Percentiles rank a stretch among this genome's conserved stretches.
Evolutionary conservation across 352 stramenopile species (phyloP).

Genomic region (Globisporangium parvum): DNA sequence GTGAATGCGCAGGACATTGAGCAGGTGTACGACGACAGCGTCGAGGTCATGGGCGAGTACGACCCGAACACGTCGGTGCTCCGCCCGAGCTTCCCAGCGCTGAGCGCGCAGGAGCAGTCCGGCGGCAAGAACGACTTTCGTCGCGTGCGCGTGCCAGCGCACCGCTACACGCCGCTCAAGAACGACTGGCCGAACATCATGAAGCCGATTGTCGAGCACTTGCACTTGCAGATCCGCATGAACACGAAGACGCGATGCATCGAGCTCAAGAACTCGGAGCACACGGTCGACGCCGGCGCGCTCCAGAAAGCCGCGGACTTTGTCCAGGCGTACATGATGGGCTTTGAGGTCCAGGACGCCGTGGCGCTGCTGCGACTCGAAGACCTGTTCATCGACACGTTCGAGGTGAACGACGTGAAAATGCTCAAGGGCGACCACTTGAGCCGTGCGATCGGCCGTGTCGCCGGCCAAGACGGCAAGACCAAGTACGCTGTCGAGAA

Average conservation of each 20-base stretch:
- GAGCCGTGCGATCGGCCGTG: slow-evolving; percentile 96
- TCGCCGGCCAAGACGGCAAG: slow-evolving; percentile 99
- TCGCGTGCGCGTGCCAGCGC: slow-evolving; percentile 92
- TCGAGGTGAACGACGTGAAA: slow-evolving; percentile 97
- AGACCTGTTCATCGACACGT: slow-evolving; percentile 98
- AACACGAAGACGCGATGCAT: slow-evolving; percentile 99
- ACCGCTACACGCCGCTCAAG: slow-evolving; percentile 98
- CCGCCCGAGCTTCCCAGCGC: slow-evolving; percentile 65
- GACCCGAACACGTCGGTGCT: slow-evolving; percentile 24
- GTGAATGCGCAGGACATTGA: slow-evolving; percentile 44
- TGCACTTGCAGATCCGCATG: slow-evolving; percentile 98
- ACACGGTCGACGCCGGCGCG: slow-evolving; percentile 92
- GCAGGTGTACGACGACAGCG: slow-evolving; percentile 41
- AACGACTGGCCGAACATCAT: slow-evolving; percentile 99
- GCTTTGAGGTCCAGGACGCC: slow-evolving; percentile 97
- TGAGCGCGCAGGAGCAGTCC: slow-evolving; percentile 65
- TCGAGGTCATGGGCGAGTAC: slow-evolving; percentile 49
- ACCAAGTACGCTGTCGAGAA: slow-evolving; percentile 99
- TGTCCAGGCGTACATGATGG: slow-evolving; percentile 98
- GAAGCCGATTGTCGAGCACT: slow-evolving; percentile 97
- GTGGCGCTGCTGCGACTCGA: slow-evolving; percentile 98
- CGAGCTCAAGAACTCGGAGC: slow-evolving; percentile 94
- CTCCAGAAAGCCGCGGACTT: slow-evolving; percentile 98
- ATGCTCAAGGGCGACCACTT: slow-evolving; percentile 98
- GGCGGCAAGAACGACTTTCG: slow-evolving; percentile 94